Conservation (phyloP, 108 stramenopile genomes). For the Epithemia pelagica region DNA sequence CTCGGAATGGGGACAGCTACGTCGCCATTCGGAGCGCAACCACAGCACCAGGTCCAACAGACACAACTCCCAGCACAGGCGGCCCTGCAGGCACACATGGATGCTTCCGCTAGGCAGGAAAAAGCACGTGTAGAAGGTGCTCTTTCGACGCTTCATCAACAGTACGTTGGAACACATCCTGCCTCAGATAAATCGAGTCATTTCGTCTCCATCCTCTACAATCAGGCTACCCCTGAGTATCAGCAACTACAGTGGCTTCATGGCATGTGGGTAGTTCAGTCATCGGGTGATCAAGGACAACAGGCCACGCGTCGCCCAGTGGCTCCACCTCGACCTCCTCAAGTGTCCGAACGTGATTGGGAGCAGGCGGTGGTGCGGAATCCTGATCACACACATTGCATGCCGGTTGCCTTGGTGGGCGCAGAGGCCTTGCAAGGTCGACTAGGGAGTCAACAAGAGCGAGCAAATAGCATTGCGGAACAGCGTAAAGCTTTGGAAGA, state of each 20-base stretch:
- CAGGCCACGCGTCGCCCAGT: constrained; percentile 2
- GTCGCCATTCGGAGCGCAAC: constrained; percentile 29
- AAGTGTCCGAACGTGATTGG: constrained; percentile 58
- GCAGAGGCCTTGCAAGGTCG: constrained; percentile 56
- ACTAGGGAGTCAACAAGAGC: constrained; percentile 50
- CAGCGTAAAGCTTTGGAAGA: constrained; percentile 28
- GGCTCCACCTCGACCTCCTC: constrained; percentile 49
- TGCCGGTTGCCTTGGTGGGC: constrained; percentile 57
- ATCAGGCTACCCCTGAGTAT: constrained; percentile 56
- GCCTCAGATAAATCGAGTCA: constrained; percentile 17
- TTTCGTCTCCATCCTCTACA: constrained; percentile 69
- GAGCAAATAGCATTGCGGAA: constrained; percentile 27
- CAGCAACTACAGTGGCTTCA: constrained; percentile 36
- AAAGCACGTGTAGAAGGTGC: constrained; percentile 47
- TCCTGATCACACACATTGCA: constrained; percentile 60
- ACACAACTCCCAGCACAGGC: constrained; percentile 55
- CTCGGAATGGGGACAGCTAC: constrained; percentile 17
- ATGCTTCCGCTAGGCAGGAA: constrained; percentile 63
- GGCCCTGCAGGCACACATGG: constrained; percentile 59
- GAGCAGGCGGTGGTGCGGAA: constrained; percentile 71
- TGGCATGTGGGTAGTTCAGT: constrained; percentile 14
- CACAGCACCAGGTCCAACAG: constrained; percentile 12
- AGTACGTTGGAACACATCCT: constrained; percentile 32
- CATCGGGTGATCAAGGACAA: constrained; percentile 3
- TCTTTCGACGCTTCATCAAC: constrained; percentile 39